Evolutionary conservation across 2,329 filamentous ascomycete genomes (phyloP).

Genomic region (Chaetomiaceae sp.): DNA sequence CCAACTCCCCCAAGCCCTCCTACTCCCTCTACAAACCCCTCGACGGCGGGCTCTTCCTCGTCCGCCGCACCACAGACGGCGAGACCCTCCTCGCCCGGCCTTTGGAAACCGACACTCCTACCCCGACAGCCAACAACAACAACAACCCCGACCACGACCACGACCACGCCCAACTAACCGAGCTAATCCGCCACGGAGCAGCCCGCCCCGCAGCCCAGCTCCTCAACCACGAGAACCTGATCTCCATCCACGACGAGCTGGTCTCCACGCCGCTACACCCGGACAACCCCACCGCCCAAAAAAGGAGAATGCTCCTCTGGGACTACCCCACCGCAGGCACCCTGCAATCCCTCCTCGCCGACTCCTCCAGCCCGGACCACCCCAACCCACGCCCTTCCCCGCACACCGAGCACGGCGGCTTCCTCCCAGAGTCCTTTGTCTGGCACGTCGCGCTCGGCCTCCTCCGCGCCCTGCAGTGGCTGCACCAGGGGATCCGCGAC

Average conservation of each 20-base stretch:
- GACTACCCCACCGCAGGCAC: constrained; percentile 51
- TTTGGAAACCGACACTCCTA: no score
- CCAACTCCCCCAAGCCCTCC: not conserved
- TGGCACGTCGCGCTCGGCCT: constrained; percentile 52
- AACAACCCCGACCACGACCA: constrained; percentile 20
- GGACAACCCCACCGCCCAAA: constrained; percentile 15
- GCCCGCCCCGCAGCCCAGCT: constrained; percentile 33
- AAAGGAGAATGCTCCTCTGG: constrained; percentile 41
- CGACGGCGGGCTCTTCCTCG: constrained; percentile 32
- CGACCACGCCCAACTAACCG: constrained; percentile 15
- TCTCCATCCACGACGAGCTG: constrained; percentile 41
- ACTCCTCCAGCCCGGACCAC: no score
- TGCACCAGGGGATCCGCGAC: constrained; percentile 44
- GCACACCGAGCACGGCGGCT: constrained; percentile 20
- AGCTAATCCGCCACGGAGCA: constrained; percentile 31
- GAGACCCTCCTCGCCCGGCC: constrained; percentile 34
- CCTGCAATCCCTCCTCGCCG: constrained; percentile 38
- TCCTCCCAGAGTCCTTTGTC: constrained; percentile 49
- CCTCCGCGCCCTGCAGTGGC: constrained; percentile 46
- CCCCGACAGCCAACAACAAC: constrained; percentile 7
- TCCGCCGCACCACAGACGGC: constrained; percentile 30
- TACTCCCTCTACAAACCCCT: constrained; percentile 30
- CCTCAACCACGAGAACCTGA: constrained; percentile 48
- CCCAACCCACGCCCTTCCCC: no score
- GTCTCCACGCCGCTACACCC: constrained; percentile 1